Evolutionary conservation across 495 filamentous ascomycete genomes (phyloP), one percentile per base, ranked within the genome.

Genomic region (Lophium mytilinum): DNA sequence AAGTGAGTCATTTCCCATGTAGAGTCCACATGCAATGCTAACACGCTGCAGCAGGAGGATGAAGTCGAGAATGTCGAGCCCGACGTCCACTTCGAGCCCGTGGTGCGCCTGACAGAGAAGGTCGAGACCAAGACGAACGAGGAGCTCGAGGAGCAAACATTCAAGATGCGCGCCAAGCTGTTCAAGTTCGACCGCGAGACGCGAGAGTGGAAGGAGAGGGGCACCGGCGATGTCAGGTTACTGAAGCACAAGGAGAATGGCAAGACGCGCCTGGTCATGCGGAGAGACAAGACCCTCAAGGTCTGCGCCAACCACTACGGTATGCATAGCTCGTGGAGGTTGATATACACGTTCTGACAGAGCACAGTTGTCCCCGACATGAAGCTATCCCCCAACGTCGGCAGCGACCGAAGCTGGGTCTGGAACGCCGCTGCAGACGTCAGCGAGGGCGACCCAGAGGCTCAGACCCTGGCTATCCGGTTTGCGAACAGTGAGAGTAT

Each of bases 281-380:
- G 94, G 73, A 80, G 94, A 69, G 94, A 99, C 76, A 96, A 96
- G 86, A 97, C 94, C 62, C 83, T 96, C 76, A 99, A 99, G 80
- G 93, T 97, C 74, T 99, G 94, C 85, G 94, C 94, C 69, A 99
- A 99, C 78, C 94, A 99, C 79, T 99, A 99, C 74, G 86, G 93
- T 98, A 86, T 70, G 89, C 73, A 37, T 21, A 34, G 9, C 24
- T 30, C 6, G 24, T 30, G 24, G 24, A 12, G 35, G 37, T 0
- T 14, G 36, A 37, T 47, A 42, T 37, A 24, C 8, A 9, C 15
- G 11, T 52, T 34, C 52, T 57, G 54, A 55, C n/a, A 3, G n/a
- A 15, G 19, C n/a, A 55, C 61, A 96, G 91, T 99, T 66, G 90
- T 96, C 52, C 93, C 94, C 33, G 93, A 96, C 69, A 99, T 99